Percentiles rank a stretch among this genome's conserved stretches.
Evolutionary conservation across 352 stramenopile genomes (phyloP).

Genomic region (Vaucheria bursata): DNA sequence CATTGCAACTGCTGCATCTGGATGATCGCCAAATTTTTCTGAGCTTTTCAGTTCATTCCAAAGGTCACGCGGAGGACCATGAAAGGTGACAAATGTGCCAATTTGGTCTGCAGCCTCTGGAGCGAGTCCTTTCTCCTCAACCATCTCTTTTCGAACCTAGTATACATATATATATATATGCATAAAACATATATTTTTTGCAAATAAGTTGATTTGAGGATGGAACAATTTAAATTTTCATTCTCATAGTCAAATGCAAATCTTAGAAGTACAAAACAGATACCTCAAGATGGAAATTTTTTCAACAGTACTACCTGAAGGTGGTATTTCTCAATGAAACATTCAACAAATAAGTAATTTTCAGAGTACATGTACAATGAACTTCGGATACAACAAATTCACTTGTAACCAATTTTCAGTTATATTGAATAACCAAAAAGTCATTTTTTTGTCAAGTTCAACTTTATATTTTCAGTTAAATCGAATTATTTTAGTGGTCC

Average conservation of each 20-base stretch:
- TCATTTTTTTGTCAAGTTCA: too few species aligned
- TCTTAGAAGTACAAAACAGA: too few species aligned
- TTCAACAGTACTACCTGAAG: too few species aligned
- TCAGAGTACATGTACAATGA: too few species aligned
- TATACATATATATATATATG: neutral
- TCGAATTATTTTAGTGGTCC: too few species aligned
- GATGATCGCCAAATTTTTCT: slow-evolving; percentile 78
- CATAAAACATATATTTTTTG: neutral
- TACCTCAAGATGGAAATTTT: too few species aligned
- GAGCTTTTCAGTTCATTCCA: slow-evolving; percentile 55
- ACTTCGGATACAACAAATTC: too few species aligned
- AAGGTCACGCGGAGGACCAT: slow-evolving; percentile 39
- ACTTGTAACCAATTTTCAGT: too few species aligned
- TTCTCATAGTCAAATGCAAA: neutral
- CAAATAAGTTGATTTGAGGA: neutral
- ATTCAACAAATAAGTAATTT: too few species aligned
- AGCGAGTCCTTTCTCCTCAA: slow-evolving; percentile 89
- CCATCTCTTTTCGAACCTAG: slow-evolving; percentile 71
- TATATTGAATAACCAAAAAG: too few species aligned
- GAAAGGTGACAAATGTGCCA: slow-evolving; percentile 70
- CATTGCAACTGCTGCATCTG: slow-evolving; percentile 61
- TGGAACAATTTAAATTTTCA: neutral
- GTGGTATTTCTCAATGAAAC: too few species aligned
- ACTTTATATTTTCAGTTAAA: too few species aligned
- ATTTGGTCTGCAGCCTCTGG: slow-evolving; percentile 83